Percentiles rank a stretch among this genome's conserved stretches.
These are phyloP conservation scores for Viola odorata DNA, from an alignment of 345 rosid genomes.

Conservation along the genomic window DNA sequence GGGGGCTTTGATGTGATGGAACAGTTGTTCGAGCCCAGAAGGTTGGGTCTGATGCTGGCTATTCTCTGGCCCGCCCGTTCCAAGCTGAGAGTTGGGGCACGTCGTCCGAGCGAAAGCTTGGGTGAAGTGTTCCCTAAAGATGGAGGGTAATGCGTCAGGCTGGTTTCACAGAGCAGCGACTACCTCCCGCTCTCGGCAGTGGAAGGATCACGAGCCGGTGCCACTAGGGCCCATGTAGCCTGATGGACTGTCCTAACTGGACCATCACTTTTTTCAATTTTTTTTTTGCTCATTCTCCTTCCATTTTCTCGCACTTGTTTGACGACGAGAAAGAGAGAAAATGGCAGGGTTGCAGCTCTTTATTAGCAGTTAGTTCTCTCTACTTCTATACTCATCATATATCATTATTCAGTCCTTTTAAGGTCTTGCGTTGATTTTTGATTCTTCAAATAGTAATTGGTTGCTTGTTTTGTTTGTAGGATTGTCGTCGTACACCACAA, in stretches of 20 bases:
- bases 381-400: neutral
- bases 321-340: neutral
- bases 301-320: no score
- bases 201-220: conserved; percentile 34
- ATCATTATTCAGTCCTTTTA: neutral
- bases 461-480: conserved; percentile 18
- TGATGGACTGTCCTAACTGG: neutral
- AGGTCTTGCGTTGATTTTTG: neutral
- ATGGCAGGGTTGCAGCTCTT: conserved; percentile 50
- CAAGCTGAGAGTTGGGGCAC: conserved; percentile 19
- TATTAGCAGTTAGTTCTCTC: conserved; percentile 42
- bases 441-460: neutral
- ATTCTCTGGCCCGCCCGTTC: conserved; percentile 27
- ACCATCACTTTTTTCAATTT: conserved; percentile 6
- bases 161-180: conserved; percentile 44
- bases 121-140: conserved; percentile 3
- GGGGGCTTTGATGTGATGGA: conserved; percentile 15
- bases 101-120: conserved; percentile 16
- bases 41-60: neutral
- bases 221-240: neutral
- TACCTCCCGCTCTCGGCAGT: conserved; percentile 35
- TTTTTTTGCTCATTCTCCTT: no score
- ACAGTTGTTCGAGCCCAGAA: neutral
- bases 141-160: conserved; percentile 38
- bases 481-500: conserved; percentile 31